Percentiles rank a stretch among this genome's conserved stretches.
These are phyloP conservation scores for Monascus purpureus DNA, from an alignment of 495 filamentous ascomycete genomes.

Conservation along the genomic window DNA sequence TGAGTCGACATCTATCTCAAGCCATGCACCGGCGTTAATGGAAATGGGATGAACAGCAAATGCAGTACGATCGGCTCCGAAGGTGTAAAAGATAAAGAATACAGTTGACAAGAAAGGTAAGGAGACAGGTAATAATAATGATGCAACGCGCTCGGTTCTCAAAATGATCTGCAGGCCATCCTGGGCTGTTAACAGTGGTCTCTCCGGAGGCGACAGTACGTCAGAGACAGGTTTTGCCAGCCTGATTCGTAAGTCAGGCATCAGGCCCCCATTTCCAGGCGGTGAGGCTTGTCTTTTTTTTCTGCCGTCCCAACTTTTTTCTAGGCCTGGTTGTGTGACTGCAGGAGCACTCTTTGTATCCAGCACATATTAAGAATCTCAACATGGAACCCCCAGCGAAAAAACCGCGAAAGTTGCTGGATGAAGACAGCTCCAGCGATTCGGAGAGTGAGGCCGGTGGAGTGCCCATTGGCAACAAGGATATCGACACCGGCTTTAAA, in stretches of 20 bases:
- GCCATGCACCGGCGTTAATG: constrained; percentile 23
- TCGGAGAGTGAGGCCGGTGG: constrained; percentile 39
- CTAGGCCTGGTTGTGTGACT: constrained; percentile 1
- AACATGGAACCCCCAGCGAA: constrained; percentile 35
- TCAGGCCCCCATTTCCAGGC: constrained; percentile 9
- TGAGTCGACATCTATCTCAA: constrained; percentile 34
- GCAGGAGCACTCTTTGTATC: neutral
- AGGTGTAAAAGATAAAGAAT: neutral
- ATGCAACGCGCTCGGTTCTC: too few species aligned
- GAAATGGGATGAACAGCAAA: constrained; percentile 1
- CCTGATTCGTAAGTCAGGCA: constrained; percentile 4
- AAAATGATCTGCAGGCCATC: too few species aligned
- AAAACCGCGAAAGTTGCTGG: constrained; percentile 29
- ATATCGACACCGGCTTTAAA: constrained; percentile 40
- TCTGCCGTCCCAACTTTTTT: constrained; percentile 14
- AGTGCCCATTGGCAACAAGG: constrained; percentile 20
- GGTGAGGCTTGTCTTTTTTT: constrained; percentile 12
- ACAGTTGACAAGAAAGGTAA: too few species aligned
- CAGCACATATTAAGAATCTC: neutral
- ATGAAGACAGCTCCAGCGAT: constrained; percentile 42
- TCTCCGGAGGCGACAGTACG: too few species aligned
- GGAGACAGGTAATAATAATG: too few species aligned
- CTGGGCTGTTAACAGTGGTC: too few species aligned
- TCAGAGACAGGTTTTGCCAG: constrained; percentile 4
- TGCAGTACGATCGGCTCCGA: neutral